Percentiles rank a stretch among this genome's conserved stretches.
Conservation (phyloP, 257 asterid species). For the Echites panduratus region DNA sequence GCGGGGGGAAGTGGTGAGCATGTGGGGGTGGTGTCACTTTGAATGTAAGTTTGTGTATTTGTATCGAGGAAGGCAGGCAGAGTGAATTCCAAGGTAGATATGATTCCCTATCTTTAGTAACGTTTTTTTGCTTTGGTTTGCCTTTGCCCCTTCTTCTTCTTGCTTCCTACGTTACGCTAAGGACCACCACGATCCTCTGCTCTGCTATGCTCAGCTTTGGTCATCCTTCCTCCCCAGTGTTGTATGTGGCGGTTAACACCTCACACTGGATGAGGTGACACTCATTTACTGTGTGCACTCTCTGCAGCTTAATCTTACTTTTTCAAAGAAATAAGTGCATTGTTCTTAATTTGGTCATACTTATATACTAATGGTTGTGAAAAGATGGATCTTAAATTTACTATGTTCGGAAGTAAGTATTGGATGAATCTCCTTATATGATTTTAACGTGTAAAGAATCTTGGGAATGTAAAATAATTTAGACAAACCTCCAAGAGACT, state of each 20-base stretch:
- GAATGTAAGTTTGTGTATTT: background rate
- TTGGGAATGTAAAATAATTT: too few relatives aligned
- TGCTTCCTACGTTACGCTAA: background rate
- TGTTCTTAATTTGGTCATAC: too few relatives aligned
- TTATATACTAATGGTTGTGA: too few relatives aligned
- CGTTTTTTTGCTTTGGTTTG: background rate
- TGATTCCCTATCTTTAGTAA: conserved; percentile 19
- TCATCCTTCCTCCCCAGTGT: background rate
- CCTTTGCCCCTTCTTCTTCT: too few relatives aligned
- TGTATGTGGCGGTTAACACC: conserved; percentile 6
- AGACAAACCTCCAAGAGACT: too few relatives aligned
- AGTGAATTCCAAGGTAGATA: conserved; percentile 17
- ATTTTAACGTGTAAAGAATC: too few relatives aligned
- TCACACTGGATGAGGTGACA: background rate
- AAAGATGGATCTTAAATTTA: too few relatives aligned
- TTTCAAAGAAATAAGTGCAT: too few relatives aligned
- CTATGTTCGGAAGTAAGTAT: too few relatives aligned
- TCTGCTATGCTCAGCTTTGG: background rate
- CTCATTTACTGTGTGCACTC: background rate
- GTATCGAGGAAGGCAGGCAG: conserved; percentile 13
- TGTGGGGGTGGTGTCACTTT: conserved; percentile 12
- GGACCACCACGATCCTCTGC: background rate
- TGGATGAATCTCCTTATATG: too few relatives aligned
- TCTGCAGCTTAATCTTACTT: too few relatives aligned
- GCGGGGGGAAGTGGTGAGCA: background rate